Evolutionary conservation across 2,329 filamentous ascomycete species (phyloP).

Genomic region (Beauveria australis): DNA sequence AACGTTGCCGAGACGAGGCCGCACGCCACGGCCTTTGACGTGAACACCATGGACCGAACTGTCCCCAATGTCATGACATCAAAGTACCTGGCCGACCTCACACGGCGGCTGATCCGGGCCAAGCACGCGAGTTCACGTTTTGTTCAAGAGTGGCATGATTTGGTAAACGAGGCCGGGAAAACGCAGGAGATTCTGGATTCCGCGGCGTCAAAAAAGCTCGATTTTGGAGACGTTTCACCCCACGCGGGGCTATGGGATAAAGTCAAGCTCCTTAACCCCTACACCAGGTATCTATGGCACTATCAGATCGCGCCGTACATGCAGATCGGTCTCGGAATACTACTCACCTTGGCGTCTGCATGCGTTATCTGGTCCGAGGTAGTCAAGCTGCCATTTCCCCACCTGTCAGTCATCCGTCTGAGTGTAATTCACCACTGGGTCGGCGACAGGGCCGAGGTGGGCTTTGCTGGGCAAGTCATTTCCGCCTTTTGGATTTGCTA

Average conservation of each 20-base stretch:
- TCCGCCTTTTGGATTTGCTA: constrained; percentile 87
- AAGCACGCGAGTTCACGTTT: constrained; percentile 78
- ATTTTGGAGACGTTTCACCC: constrained; percentile 56
- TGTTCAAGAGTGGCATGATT: constrained; percentile 72
- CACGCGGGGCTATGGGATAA: constrained; percentile 46
- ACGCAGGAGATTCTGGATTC: constrained; percentile 81
- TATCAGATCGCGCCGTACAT: constrained; percentile 64
- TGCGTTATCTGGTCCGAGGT: constrained; percentile 92
- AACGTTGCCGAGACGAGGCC: constrained; percentile 56
- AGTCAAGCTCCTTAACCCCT: constrained; percentile 63
- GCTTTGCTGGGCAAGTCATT: constrained; percentile 77
- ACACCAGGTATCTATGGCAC: constrained; percentile 71
- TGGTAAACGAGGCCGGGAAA: constrained; percentile 66
- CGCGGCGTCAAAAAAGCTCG: constrained; percentile 68
- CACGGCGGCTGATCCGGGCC: constrained; percentile 70
- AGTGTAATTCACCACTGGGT: constrained; percentile 69
- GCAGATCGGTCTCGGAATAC: constrained; percentile 54
- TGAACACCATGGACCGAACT: constrained; percentile 35
- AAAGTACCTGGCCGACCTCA: constrained; percentile 85
- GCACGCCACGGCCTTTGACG: constrained; percentile 30
- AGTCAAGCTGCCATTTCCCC: constrained; percentile 71
- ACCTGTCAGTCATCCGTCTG: constrained; percentile 60
- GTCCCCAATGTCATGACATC: constrained; percentile 83
- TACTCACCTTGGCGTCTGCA: constrained; percentile 67
- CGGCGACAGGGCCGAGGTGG: constrained; percentile 64